Evolutionary conservation across 331 rosid species (phyloP), one percentile per base, ranked within the genome.

Genomic region (Malus hybrid): DNA sequence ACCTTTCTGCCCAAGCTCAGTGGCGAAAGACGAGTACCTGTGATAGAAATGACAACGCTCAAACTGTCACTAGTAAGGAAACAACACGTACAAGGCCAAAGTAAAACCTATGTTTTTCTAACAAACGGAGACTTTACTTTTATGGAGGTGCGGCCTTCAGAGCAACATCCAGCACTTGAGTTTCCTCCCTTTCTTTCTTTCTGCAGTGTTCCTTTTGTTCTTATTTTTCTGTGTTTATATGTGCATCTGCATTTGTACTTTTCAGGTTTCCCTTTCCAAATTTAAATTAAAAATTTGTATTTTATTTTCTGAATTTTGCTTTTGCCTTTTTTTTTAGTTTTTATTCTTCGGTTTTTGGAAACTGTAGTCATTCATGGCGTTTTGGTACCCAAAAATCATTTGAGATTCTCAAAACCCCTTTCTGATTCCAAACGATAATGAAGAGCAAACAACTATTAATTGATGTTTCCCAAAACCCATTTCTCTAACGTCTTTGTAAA

Each of bases 131-230:
- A 7, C 15, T 33, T 34, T 77, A 93, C 97, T 1, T 48, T 5
- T 63, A 10, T 0, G 99, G 81, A 0, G 99, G 91, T 0, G 79
- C 32, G 2, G 84, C 87, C 29, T 96, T 77, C 2, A 94, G 79
- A 10, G 77, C 96, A 26, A 94, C 88, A 70, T 86, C 96, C 8
- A 92, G 89, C 0, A 70, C 89, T 83, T 94, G 99, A 1, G 92
- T 87, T 1, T 92, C 83, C 19, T 94, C 96, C 0, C 92, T 29
- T 0, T 24, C 1, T 1, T 4, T 2, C 10, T 22, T 4, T 70
- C 20, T 6, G 48, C 0, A 29, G 19, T 11, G 6, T 10, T 10
- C 22, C 5, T 28, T 2, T 70, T 52, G 3, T 26, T 33, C n/a
- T 42, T 14, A 1, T 11, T 20, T 1, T 74, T 39, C 28, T 46